phyloP scores from a whole-genome alignment of 257 asterid species.

The Anisodus tanguticus region DNA sequence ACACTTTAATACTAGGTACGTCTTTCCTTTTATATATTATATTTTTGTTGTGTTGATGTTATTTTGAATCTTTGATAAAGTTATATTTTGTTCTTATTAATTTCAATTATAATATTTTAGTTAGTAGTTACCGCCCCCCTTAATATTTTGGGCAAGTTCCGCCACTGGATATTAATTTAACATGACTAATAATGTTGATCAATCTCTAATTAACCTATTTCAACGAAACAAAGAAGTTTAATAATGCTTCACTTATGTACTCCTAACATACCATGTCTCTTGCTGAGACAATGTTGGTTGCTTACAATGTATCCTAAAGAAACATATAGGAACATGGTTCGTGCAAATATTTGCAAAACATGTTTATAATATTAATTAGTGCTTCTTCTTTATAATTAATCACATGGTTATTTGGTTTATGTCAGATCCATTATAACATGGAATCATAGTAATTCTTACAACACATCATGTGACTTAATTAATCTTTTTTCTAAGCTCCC shows the following conservation, averaged over 20 bases:
- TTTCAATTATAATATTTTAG: too few species aligned
- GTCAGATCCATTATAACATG: background rate
- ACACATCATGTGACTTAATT: conserved; percentile 9
- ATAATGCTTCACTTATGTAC: background rate
- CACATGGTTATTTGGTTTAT: background rate
- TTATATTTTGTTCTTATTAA: too few species aligned
- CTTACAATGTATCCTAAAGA: conserved; percentile 33
- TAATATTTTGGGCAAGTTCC: too few species aligned
- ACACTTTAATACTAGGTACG: too few species aligned
- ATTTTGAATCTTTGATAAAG: too few species aligned
- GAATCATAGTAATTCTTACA: background rate
- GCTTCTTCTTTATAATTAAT: background rate
- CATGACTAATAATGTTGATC: background rate
- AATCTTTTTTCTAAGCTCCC: background rate
- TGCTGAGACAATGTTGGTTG: background rate
- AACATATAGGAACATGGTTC: conserved; percentile 46
- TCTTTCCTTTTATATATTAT: too few species aligned
- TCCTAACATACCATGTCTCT: background rate
- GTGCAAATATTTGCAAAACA: conserved; percentile 19
- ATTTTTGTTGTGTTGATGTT: too few species aligned
- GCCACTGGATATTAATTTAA: too few species aligned
- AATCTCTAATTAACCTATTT: background rate
- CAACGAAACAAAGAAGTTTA: conserved; percentile 16
- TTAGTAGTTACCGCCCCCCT: too few species aligned
- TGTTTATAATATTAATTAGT: background rate